Evolutionary conservation across 257 asterid genomes (phyloP), one percentile per base, ranked within the genome.

Genomic region (Nicotiana benthamiana): DNA sequence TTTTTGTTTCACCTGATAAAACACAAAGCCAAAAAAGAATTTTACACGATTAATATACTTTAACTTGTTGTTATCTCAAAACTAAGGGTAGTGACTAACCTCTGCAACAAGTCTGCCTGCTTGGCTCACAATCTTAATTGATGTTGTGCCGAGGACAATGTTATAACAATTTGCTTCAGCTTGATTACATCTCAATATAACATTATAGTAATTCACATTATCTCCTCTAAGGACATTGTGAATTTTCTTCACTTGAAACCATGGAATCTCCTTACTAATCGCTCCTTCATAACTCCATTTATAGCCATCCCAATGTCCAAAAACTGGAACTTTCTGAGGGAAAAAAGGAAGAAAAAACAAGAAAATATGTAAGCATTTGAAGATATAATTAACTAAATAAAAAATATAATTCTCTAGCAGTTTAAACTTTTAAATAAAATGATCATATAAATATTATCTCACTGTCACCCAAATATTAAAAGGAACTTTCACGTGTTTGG

Each of bases 1-100:
- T 68, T 93, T 93, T 82, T 80, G 88, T 32, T 63, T 86, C 26
- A 81, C 92, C 97, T 93, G 86, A 79, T 36, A 20, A 20, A 40
- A 68, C 1, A 68, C 9, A 68, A 40, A 22, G 9, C 43, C 32
- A 40, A 18, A 2, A 2, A 32, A 32, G 36, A 32, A 32, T 32
- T 32, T 32, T 5, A 48, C 54, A 12, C 54, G 54, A 51, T 52
- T 0, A 15, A 8, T 12, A 6, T 52, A 52, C 1, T 1, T 4
- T 15, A 52, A 16, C 9, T 52, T 13, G 9, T 52, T 4, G 3
- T 16, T 40, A 36, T 68, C 56, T 51, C 2, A 51, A 51, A 13
- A n/a, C n/a, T n/a, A n/a, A 51, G 56, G 6, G 6, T 36, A 16
- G 7, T 53, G 20, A 53, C 72, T 83, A 27, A 90, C 93, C 91